Percentiles rank a stretch among this genome's conserved stretches.
Conservation (phyloP, 2,329 filamentous ascomycete species). For the Ceratocystis diversiconidia region DNA sequence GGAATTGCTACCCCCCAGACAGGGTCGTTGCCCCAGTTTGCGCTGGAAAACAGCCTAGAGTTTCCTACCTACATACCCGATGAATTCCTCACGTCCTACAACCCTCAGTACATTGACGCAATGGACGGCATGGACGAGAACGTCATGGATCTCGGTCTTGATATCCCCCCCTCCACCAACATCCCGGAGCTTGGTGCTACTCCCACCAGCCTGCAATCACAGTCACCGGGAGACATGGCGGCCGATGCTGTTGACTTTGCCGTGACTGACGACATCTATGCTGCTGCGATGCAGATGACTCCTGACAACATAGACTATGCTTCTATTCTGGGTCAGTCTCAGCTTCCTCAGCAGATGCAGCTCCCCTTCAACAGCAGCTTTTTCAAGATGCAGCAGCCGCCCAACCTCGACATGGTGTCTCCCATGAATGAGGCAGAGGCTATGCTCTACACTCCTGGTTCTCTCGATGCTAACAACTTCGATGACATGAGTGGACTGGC, state of each 20-base stretch:
- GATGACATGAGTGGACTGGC: slow-evolving; percentile 32
- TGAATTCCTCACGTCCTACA: slow-evolving; percentile 31
- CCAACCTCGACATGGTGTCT: slow-evolving; percentile 34
- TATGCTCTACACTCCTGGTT: slow-evolving; percentile 55
- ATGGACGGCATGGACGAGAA: slow-evolving; percentile 27
- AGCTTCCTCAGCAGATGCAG: slow-evolving; percentile 8
- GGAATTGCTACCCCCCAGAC: slow-evolving; percentile 41
- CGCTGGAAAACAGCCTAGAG: slow-evolving; percentile 26
- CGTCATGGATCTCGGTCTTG: slow-evolving; percentile 14
- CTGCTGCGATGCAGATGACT: slow-evolving; percentile 36
- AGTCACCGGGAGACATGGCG: slow-evolving; percentile 11
- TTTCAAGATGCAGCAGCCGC: slow-evolving; percentile 5
- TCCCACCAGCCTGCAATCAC: slow-evolving; percentile 13
- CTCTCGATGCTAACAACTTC: slow-evolving; percentile 48
- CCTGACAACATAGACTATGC: slow-evolving; percentile 22
- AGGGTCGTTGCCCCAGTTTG: slow-evolving; percentile 28
- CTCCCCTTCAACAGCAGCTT: slow-evolving; percentile 9
- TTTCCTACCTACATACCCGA: slow-evolving; percentile 38
- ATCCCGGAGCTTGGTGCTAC: slow-evolving; percentile 15
- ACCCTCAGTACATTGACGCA: slow-evolving; percentile 21
- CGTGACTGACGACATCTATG: slow-evolving; percentile 49
- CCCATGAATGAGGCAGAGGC: slow-evolving; percentile 39
- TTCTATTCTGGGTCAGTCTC: slow-evolving; percentile 28
- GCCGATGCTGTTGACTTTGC: slow-evolving; percentile 44
- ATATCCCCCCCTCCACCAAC: slow-evolving; percentile 13